Evolutionary conservation across 1,284 basidiomycete species (phyloP), one percentile per base, ranked within the genome.

Genomic region (Laetiporus sulphureus): DNA sequence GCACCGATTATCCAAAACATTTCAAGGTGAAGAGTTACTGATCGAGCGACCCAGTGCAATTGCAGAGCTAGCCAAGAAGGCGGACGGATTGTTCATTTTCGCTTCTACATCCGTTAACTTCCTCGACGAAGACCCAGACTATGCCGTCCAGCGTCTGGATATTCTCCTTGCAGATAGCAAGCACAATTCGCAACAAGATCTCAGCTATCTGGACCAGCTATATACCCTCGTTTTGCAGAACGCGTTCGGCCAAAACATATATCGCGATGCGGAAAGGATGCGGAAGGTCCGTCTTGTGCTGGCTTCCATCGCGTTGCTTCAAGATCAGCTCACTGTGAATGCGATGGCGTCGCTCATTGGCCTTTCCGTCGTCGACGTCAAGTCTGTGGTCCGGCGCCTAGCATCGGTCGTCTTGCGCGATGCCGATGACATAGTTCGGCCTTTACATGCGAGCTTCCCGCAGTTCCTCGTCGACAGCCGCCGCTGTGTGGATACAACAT

Each of bases 381-480:
- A 15, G 10, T 40, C 38, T 3, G 38, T 44, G 4, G 24, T 44
- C 11, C 3, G 27, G 10, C 16, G 23, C 18, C 11, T 23, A 11
- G 42, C 32, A n/a, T 15, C 20, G 10, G n/a, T 23, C 12, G 30
- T 40, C 16, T 18, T 32, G 10, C 15, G 7, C 31, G 31, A 32
- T 11, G 31, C 7, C 15, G 16, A 32, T 27, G 25, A 15, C 11
- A 22, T n/a, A 13, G 40, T 44, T 12, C 29, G 36, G 10, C 42
- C 36, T 4, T 24, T 44, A 16, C 42, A 44, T 19, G 36, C 42
- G 13, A 44, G 36, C 22, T 44, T 44, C 31, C 42, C 36, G 16
- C 36, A 44, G 29, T 44, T 44, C 31, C 21, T 44, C 5, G 25
- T 44, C 16, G 36, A 44, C 16, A n/a, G 21, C 5, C 2, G 5